Percentiles rank a stretch among this genome's conserved stretches.
Evolutionary conservation across 2,329 filamentous ascomycete genomes (phyloP).

Genomic region (Fusarium equiseti): DNA sequence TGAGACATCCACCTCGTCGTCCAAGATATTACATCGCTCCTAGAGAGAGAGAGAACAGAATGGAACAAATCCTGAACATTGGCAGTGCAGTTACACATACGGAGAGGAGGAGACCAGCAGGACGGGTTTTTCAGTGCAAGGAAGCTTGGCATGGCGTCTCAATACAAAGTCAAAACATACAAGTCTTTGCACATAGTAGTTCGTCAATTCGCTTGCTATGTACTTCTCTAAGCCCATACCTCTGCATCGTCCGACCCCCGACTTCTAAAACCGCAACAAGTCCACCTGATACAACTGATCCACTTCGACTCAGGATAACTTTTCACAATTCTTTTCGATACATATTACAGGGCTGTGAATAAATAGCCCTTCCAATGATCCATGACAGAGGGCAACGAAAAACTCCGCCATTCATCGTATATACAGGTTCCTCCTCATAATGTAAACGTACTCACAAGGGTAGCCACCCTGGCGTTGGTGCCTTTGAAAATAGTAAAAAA

Average conservation of each 20-base stretch:
- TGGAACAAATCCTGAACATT: neutral
- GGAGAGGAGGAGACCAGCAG: neutral
- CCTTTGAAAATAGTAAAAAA: slow-evolving; percentile 14
- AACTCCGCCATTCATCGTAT: slow-evolving; percentile 41
- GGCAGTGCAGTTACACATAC: neutral
- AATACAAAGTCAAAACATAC: neutral
- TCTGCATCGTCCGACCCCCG: slow-evolving; percentile 23
- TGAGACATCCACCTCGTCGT: neutral
- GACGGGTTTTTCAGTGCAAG: neutral
- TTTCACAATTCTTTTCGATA: slow-evolving; percentile 8
- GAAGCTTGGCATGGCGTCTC: neutral
- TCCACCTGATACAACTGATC: slow-evolving; percentile 9
- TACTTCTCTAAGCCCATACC: slow-evolving; percentile 40
- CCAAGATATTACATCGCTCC: neutral
- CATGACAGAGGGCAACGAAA: slow-evolving; percentile 11
- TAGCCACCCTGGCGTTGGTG: slow-evolving; percentile 16
- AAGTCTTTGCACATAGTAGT: slow-evolving; percentile 2
- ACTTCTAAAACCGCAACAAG: slow-evolving; percentile 28
- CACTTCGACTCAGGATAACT: neutral
- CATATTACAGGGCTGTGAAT: slow-evolving; percentile 27
- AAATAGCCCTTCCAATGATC: slow-evolving; percentile 20
- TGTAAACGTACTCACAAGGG: slow-evolving; percentile 38
- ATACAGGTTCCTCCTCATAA: slow-evolving; percentile 47
- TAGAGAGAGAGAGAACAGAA: neutral
- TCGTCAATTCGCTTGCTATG: slow-evolving; percentile 41